phyloP scores from a whole-genome alignment of 1,284 basidiomycete species.

The Vanrija sp. region DNA sequence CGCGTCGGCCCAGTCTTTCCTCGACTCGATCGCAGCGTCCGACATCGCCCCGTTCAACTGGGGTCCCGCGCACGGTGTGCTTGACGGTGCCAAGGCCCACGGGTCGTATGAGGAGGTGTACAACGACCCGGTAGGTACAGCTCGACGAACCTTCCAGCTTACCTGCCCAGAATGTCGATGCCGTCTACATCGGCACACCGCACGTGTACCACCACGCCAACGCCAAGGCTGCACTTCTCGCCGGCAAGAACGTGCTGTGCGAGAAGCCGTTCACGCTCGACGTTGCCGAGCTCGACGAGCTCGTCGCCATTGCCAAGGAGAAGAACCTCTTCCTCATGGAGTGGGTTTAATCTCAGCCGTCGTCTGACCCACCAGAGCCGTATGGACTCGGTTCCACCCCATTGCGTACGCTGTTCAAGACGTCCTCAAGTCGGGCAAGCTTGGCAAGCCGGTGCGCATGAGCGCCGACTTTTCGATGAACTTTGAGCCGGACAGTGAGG shows the following conservation, averaged over 20 bases:
- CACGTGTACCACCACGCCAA: constrained; percentile 80
- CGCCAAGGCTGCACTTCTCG: constrained; percentile 68
- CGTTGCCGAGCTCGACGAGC: constrained; percentile 54
- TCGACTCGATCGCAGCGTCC: constrained; percentile 50
- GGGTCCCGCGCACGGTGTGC: constrained; percentile 32
- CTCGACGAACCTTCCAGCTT: not conserved
- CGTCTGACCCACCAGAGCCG: constrained; percentile 28
- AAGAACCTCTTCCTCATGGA: constrained; percentile 84
- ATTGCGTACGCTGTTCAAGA: constrained; percentile 46
- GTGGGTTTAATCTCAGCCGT: constrained; percentile 60
- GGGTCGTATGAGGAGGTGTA: constrained; percentile 76
- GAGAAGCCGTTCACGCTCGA: constrained; percentile 64
- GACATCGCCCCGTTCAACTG: constrained; percentile 24
- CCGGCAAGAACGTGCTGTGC: constrained; percentile 79
- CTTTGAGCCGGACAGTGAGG: constrained; percentile 67
- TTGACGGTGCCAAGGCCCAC: constrained; percentile 60
- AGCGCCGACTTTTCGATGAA: constrained; percentile 70
- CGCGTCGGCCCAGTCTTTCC: constrained; percentile 68
- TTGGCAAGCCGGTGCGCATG: constrained; percentile 48
- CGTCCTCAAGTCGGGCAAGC: constrained; percentile 39
- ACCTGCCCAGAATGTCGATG: constrained; percentile 63
- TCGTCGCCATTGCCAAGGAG: constrained; percentile 69
- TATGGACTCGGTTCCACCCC: constrained; percentile 50
- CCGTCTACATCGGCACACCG: constrained; percentile 80
- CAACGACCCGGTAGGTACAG: constrained; percentile 57